Evolutionary conservation across 2,329 filamentous ascomycete species (phyloP).

Genomic region (Knufia fluminis): DNA sequence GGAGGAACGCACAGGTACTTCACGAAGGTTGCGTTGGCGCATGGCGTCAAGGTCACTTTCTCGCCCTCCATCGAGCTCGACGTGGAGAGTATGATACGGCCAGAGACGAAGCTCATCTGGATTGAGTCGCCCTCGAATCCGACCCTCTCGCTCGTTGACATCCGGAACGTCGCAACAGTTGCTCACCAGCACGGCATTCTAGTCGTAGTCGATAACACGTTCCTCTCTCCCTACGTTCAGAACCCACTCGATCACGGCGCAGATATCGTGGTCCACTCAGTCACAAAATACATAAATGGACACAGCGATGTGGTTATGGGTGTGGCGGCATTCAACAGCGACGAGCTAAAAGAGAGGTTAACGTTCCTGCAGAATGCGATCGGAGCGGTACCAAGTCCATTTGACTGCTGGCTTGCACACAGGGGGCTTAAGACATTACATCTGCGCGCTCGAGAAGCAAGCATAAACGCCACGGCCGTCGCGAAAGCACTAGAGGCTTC

Average conservation of each 20-base stretch:
- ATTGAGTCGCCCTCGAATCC: constrained; percentile 95
- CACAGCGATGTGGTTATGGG: constrained; percentile 97
- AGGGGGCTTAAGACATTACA: constrained; percentile 94
- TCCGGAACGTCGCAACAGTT: constrained; percentile 69
- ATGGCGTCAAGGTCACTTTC: constrained; percentile 91
- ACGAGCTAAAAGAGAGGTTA: constrained; percentile 65
- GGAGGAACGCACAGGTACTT: constrained; percentile 98
- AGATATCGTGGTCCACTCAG: constrained; percentile 92
- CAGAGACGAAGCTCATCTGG: constrained; percentile 88
- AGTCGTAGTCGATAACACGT: constrained; percentile 99
- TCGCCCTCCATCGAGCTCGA: constrained; percentile 86
- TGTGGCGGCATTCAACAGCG: constrained; percentile 86
- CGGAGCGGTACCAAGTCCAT: constrained; percentile 85
- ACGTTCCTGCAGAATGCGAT: constrained; percentile 95
- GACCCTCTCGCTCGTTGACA: constrained; percentile 85
- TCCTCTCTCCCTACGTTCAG: constrained; percentile 91
- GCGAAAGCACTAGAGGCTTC: constrained; percentile 69
- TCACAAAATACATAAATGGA: constrained; percentile 99
- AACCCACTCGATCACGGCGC: constrained; percentile 92
- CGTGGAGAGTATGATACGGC: constrained; percentile 69
- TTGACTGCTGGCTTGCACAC: constrained; percentile 97
- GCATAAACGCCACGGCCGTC: constrained; percentile 67
- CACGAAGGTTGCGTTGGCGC: constrained; percentile 90
- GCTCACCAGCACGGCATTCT: constrained; percentile 82
- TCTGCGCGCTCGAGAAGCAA: constrained; percentile 78